Conservation (phyloP, 73 alveolate species). For the Uronychia binucleata region DNA sequence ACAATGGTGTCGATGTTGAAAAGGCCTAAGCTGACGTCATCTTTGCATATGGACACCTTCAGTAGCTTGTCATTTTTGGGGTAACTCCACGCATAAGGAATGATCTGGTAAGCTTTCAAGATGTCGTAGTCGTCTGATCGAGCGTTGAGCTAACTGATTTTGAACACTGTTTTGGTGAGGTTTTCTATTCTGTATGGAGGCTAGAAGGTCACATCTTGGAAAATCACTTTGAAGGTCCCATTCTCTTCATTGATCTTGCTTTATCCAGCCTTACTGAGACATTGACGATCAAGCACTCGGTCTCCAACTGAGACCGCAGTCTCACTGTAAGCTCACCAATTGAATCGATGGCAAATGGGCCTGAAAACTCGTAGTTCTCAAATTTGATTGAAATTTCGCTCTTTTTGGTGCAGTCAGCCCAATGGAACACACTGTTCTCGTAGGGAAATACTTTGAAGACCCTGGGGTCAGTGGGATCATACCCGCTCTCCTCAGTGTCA, state of each 20-base stretch:
- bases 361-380: constrained; percentile 50
- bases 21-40: constrained; percentile 37
- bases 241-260: constrained; percentile 24
- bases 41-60: constrained; percentile 9
- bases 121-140: constrained; percentile 47
- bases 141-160: constrained; percentile 20
- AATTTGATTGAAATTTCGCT: constrained; percentile 21
- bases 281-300: constrained; percentile 36
- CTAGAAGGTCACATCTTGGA: constrained; percentile 28
- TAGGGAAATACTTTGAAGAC: constrained; percentile 43
- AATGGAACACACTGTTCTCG: constrained; percentile 45
- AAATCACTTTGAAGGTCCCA: constrained; percentile 3
- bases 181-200: constrained; percentile 55
- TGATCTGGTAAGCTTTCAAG: constrained; percentile 23
- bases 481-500: constrained; percentile 44
- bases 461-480: too few relatives aligned
- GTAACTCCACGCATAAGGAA: constrained; percentile 45
- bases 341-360: constrained; percentile 21
- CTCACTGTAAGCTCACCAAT: constrained; percentile 43
- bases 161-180: constrained; percentile 37
- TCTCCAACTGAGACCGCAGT: constrained; percentile 12
- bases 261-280: background rate
- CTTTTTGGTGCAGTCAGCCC: constrained; percentile 33
- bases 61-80: constrained; percentile 30
- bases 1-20: constrained; percentile 20